Base-by-base conservation (phyloP, 257 asterid genomes). In the Solanum commersonii region DNA sequence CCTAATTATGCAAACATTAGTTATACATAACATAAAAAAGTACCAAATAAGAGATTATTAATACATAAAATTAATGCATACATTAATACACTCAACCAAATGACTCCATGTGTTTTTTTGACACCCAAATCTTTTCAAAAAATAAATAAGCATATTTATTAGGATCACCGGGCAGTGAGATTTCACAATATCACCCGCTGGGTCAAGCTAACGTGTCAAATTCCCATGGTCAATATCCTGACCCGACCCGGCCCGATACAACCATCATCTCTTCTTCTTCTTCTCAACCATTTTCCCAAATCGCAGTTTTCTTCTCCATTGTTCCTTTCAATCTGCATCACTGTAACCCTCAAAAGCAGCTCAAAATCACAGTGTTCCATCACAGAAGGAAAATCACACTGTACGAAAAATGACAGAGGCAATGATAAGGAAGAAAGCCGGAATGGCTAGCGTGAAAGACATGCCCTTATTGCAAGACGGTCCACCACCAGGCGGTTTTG, bases 401-500 rank as follows among this genome's bases (percentile, higher is more conserved):
- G 76, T 27, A 68, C 37, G 76, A 86, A 93, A 88, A 89, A 96
- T 95, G 98, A 97, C 98, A 90, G 98, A 97, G 93, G 95, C 97
- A 68, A 34, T 90, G 91, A 94, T 95, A 72, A 95, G 99, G 94
- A 94, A 93, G 71, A 95, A 95, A 90, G 81, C 97, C 7, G 99
- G 99, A 3, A 97, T 97, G 97, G 96, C 96, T 27, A 95, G 98
- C 90, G 95, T 96, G 25, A 96, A 95, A 92, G 98, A 97, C 63
- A 97, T 96, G 99, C 98, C 98, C 40, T n/a, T 95, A 20, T 90
- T 97, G 49, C 98, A 97, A 89, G 98, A 97, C 88, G 98, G 98
- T 38, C 98, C 99, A 85, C 99, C 99, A 33, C 98, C 98, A 4
- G 99, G 98, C 9, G 99, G 99, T 5, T 97, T 97, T 83, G 98